Evolutionary conservation across 371 early-diverging fungal species (phyloP).

Genomic region (Mortierella sp.): DNA sequence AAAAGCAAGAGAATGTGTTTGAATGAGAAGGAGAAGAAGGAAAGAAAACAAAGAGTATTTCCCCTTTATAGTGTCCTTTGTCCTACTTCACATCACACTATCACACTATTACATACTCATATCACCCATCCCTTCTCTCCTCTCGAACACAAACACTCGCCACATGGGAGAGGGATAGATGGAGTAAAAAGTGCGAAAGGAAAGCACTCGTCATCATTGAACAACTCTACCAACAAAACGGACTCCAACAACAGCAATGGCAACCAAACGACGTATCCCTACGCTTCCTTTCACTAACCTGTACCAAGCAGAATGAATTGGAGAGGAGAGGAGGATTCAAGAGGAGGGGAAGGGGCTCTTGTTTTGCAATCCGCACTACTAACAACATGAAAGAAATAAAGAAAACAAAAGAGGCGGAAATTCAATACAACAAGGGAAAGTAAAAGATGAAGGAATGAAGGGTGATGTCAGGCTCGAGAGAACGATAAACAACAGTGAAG

Average conservation of each 20-base stretch:
- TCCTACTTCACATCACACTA: neutral
- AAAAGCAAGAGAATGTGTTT: neutral
- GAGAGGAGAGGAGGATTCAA: neutral
- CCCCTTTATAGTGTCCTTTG: neutral
- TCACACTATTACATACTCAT: neutral
- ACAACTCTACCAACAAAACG: too few relatives aligned
- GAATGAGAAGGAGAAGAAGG: neutral
- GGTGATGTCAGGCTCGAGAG: slow-evolving; percentile 21
- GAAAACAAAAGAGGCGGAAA: neutral
- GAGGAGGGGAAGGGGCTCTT: neutral
- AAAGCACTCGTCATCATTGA: neutral
- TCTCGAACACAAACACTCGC: neutral
- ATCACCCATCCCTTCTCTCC: neutral
- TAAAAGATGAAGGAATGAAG: neutral
- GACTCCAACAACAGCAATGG: neutral
- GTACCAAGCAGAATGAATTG: too few relatives aligned
- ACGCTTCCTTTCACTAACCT: neutral
- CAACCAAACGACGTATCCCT: neutral
- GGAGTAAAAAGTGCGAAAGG: neutral
- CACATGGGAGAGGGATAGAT: neutral
- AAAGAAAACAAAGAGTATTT: neutral
- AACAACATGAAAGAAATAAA: too few relatives aligned
- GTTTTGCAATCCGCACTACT: neutral
- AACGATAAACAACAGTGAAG: neutral
- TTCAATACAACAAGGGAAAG: neutral